Base-by-base conservation (phyloP, 2,329 filamentous ascomycete genomes). In the Chrysoporthe austroafricana region DNA sequence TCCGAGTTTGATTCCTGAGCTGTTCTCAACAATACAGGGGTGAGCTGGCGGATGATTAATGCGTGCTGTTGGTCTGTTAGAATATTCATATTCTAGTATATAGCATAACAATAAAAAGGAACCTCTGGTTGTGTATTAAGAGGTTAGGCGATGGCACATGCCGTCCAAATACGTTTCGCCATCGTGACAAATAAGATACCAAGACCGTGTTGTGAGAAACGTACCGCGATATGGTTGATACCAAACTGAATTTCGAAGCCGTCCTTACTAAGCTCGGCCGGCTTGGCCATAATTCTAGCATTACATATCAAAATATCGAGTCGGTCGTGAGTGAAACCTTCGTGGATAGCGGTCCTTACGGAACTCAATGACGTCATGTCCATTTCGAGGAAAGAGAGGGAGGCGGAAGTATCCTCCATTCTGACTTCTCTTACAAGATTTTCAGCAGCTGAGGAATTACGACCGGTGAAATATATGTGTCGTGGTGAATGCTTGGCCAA, bases 401-500 rank as follows among this genome's bases (percentile, higher is more conserved):
- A 56, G 8, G 54, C 64, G 8, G 36, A 62, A 46, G 58, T 39
- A 7, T 66, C 14, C 3, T 76, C 71, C 34, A 73, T 70, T 13
- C 75, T 71, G 59, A 81, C 76, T 36, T 82, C 79, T 2, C 76
- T 59, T n/a, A 73, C 69, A 52, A 77, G 73, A n/a, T 75, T 69
- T 11, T 71, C 75, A 21, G 75, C 78, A 21, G 79, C 81, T 69
- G 82, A 80, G 63, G 73, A 75, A n/a, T 75, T 81, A 44, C 83
- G 80, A 1, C 82, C 82, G 26, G 78, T 81, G 61, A 66, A 62
- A 18, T 62, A 66, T 32, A 66, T 62, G 39, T 66, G 64, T 2
- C 21, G n/a, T 48, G 64, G 64, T 11, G 44, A 46, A 39, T 66
- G 64, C 50, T 46, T 57, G 18, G 59, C 64, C 7, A 66, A n/a